A percentile compares a stretch with the other conserved stretches of the same genome.
Evolutionary conservation across 2,329 filamentous ascomycete species (phyloP).

Genomic region (Fusarium mundagurra): DNA sequence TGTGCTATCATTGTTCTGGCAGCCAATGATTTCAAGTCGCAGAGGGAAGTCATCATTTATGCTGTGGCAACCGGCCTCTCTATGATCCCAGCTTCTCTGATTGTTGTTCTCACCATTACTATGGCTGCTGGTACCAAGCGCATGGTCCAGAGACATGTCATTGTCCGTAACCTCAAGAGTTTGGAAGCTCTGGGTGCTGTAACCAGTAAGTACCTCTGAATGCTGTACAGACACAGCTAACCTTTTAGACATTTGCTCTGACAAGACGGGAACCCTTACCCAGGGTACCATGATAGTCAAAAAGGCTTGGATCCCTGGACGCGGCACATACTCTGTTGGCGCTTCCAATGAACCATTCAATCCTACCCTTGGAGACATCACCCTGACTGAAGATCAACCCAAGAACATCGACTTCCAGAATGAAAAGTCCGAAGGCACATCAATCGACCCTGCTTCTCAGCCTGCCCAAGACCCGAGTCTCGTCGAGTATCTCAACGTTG

Average conservation of each 20-base stretch:
- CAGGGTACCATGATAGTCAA: slow-evolving; percentile 64
- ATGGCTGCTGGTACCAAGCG: slow-evolving; percentile 64
- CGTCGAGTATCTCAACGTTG: slow-evolving; percentile 68
- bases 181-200: slow-evolving; percentile 68
- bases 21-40: slow-evolving; percentile 65
- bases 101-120: slow-evolving; percentile 66
- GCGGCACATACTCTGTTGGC: slow-evolving; percentile 58
- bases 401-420: slow-evolving; percentile 47
- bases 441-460: slow-evolving; percentile 42
- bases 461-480: slow-evolving; percentile 59
- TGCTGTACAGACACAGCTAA: slow-evolving; percentile 16
- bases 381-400: slow-evolving; percentile 49
- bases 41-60: slow-evolving; percentile 68
- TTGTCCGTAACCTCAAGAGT: slow-evolving; percentile 61
- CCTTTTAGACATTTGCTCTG: slow-evolving; percentile 60
- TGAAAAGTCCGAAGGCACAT: slow-evolving; percentile 42
- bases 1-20: slow-evolving; percentile 77
- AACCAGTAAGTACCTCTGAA: slow-evolving; percentile 48
- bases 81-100: slow-evolving; percentile 61
- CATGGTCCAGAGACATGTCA: slow-evolving; percentile 63
- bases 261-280: slow-evolving; percentile 66
- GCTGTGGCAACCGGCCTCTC: slow-evolving; percentile 58
- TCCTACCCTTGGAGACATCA: slow-evolving; percentile 61
- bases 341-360: slow-evolving; percentile 66
- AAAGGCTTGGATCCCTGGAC: slow-evolving; percentile 61